Conservation (phyloP, 371 early-diverging fungal genomes). For the Mucor mucedo region DNA sequence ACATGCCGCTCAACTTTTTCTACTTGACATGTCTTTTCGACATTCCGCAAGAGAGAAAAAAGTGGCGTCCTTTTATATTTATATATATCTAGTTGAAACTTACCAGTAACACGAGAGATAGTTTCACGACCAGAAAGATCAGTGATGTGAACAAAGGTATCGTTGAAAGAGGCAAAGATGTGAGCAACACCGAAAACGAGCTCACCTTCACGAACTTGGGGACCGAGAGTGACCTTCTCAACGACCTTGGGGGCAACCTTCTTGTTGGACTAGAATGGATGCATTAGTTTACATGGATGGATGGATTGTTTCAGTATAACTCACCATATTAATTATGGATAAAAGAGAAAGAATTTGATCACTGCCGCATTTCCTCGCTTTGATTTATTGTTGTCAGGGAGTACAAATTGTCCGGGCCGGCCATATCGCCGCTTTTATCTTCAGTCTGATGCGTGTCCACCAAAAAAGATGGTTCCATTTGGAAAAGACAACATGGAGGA, state of each 20-base stretch:
- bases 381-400: too few relatives aligned
- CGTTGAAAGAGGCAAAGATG: conserved; percentile 99
- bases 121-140: conserved; percentile 99
- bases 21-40: neutral
- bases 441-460: too few relatives aligned
- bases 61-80: conserved; percentile 4
- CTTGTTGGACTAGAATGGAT: conserved; percentile 70
- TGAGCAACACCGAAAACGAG: conserved; percentile 99
- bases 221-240: conserved; percentile 95
- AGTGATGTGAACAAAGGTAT: conserved; percentile 99
- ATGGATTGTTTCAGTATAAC: neutral
- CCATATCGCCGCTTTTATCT: too few relatives aligned
- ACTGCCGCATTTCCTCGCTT: too few relatives aligned
- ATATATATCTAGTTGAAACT: neutral
- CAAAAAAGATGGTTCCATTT: too few relatives aligned
- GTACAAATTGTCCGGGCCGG: too few relatives aligned
- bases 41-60: neutral
- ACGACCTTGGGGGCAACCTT: conserved; percentile 68
- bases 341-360: conserved; percentile 8
- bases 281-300: neutral
- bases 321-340: conserved; percentile 6
- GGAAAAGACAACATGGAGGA: too few relatives aligned
- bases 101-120: conserved; percentile 98
- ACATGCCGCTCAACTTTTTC: conserved; percentile 5
- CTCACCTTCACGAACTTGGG: conserved; percentile 98